Base-by-base conservation (phyloP, 805 yeast species). In the Vanderwaltozyma yarrowii region DNA sequence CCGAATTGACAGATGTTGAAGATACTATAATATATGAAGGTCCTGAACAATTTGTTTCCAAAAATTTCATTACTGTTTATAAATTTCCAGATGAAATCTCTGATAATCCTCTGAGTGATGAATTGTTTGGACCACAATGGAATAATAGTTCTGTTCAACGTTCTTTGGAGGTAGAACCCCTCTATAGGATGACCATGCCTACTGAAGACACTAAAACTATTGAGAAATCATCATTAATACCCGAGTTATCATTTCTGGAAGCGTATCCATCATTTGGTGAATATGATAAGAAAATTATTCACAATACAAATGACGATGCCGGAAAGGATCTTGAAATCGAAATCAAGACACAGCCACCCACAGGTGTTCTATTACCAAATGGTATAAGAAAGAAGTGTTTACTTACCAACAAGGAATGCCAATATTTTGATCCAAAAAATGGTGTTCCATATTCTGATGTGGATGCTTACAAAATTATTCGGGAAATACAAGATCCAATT, bases 361-460 rank as follows among this genome's bases (percentile, higher is more conserved):
- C 77, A 3, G 89, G 89, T 14, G 76, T 80, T 23, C 73, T 78
- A 45, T 63, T 80, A 40, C 80, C 86, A 30, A 83, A 69, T 56
- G 86, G 83, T 21, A 69, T 69, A 36, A 78, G 75, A 58, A 66
- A 69, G 50, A 72, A 76, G 60, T 81, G 95, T 68, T 65, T 79
- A 19, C 76, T 88, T 32, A 77, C 86, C 3, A 71, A 71, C 35
- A 78, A 77, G 33, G 94, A 92, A 14, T 57, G 62, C 29, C 72
- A 76, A 51, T 89, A 85, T 59, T 78, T 81, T 45, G 97, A 89
- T 64, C 97, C 97, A 0, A 70, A 74, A 27, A 77, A 81, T 21
- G 95, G 95, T 27, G 73, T 92, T 37, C 94, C 95, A 2, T 92
- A 92, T 60, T 71, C 79, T 35, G 80, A 79, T 45, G 82, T 86